Evolutionary conservation across 2,329 filamentous ascomycete genomes (phyloP).

Genomic region (Sporothrix dimorphospora): DNA sequence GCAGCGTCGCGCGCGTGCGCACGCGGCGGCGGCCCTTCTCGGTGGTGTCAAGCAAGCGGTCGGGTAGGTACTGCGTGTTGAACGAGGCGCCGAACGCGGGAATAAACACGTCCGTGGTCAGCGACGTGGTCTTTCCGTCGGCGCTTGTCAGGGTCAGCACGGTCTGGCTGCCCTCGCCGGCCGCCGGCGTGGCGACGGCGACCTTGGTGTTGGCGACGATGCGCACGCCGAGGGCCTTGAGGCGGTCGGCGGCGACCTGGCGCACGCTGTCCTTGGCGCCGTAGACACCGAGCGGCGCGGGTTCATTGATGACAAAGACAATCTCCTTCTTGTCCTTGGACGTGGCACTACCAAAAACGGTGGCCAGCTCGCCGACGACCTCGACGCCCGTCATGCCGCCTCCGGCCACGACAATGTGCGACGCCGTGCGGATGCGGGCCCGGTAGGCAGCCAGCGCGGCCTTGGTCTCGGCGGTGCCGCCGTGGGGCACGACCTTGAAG

Average conservation of each 20-base stretch:
- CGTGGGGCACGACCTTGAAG: constrained; percentile 50
- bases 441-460: constrained; percentile 44
- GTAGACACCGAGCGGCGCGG: constrained; percentile 44
- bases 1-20: constrained; percentile 36
- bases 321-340: constrained; percentile 47
- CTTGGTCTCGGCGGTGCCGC: constrained; percentile 48
- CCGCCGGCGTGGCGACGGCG: constrained; percentile 30
- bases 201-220: constrained; percentile 48
- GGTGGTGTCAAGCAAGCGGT: constrained; percentile 36
- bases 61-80: constrained; percentile 45
- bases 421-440: constrained; percentile 46
- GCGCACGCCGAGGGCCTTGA: constrained; percentile 45
- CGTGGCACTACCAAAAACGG: constrained; percentile 45
- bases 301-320: constrained; percentile 47
- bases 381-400: constrained; percentile 57
- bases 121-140: constrained; percentile 23
- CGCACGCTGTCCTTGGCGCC: constrained; percentile 44
- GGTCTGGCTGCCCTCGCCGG: constrained; percentile 6
- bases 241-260: constrained; percentile 44
- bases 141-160: constrained; percentile 18
- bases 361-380: constrained; percentile 55
- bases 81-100: constrained; percentile 50
- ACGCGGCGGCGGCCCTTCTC: constrained; percentile 32
- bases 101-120: constrained; percentile 44
- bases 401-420: constrained; percentile 56